Conservation (phyloP, 352 stramenopile species). For the Globisporangium irregulare region DNA sequence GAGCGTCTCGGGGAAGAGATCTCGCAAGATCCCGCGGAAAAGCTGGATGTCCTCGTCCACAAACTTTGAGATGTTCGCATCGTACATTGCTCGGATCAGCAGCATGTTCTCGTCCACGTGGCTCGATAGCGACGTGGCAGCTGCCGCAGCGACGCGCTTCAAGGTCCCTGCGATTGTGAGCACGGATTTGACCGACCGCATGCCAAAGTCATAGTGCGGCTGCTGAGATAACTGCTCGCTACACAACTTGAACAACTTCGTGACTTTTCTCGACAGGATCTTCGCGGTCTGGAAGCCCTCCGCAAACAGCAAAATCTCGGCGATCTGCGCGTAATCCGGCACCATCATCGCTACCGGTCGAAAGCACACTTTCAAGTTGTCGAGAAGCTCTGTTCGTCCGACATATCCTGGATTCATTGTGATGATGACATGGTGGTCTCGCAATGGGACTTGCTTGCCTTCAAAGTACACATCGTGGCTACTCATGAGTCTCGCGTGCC, state of each 20-base stretch:
- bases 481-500: conserved; percentile 40
- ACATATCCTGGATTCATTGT: conserved; percentile 89
- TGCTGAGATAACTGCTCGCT: conserved; percentile 85
- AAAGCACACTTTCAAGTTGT: conserved; percentile 85
- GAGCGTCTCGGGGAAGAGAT: conserved; percentile 77
- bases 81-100: conserved; percentile 93
- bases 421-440: conserved; percentile 80
- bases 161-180: conserved; percentile 73
- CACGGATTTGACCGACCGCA: conserved; percentile 82
- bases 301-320: conserved; percentile 80
- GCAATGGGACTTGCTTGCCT: conserved; percentile 47
- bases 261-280: conserved; percentile 62
- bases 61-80: conserved; percentile 91
- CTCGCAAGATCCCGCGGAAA: conserved; percentile 87
- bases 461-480: conserved; percentile 49
- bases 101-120: conserved; percentile 62
- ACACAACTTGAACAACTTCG: conserved; percentile 80
- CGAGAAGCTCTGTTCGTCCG: conserved; percentile 76
- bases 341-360: conserved; percentile 89
- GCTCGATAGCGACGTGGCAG: not conserved
- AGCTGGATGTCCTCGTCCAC: conserved; percentile 84
- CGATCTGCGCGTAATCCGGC: conserved; percentile 81
- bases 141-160: conserved; percentile 31
- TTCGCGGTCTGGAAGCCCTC: conserved; percentile 75
- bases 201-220: conserved; percentile 87